phyloP scores from a whole-genome alignment of 139 green algal species.

The Chlorella sorokiniana region DNA sequence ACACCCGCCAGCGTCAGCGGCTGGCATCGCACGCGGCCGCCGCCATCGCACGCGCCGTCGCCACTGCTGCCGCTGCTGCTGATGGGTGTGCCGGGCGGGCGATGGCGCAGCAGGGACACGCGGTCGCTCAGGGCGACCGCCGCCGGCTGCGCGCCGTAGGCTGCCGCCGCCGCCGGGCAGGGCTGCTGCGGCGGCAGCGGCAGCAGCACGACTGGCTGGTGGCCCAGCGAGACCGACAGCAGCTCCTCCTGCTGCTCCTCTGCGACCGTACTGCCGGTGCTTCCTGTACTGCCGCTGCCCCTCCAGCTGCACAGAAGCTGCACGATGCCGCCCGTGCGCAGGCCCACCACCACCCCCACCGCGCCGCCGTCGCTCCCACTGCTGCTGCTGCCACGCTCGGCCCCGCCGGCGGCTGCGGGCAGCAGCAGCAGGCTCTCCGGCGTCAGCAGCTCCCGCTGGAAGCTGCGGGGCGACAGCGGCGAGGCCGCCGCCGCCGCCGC shows the following conservation, averaged over 20 bases:
- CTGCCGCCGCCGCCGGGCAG: neutral
- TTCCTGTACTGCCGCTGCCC: constrained; percentile 7
- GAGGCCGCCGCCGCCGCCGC: neutral
- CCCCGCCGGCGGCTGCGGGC: neutral
- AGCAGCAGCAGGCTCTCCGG: constrained; percentile 26
- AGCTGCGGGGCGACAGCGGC: neutral
- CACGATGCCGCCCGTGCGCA: constrained; percentile 22
- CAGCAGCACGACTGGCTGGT: constrained; percentile 29
- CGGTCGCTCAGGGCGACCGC: constrained; percentile 20
- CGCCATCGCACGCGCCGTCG: neutral
- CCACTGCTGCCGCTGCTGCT: neutral
- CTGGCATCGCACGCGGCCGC: neutral
- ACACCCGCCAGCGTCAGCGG: neutral
- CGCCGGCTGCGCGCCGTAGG: neutral
- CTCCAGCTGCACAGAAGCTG: constrained; percentile 8
- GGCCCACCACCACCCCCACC: constrained; percentile 1
- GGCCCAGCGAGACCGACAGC: constrained; percentile 1
- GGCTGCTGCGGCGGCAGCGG: constrained; percentile 23
- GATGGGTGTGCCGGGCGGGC: neutral
- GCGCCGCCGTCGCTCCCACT: neutral
- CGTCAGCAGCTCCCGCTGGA: constrained; percentile 16
- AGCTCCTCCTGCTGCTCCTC: neutral
- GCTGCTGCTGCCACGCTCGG: neutral
- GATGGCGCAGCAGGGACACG: neutral
- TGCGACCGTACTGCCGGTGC: too few relatives aligned